Evolutionary conservation across 2,329 filamentous ascomycete genomes (phyloP), one percentile per base, ranked within the genome.

Genomic region (Fusarium sp.): DNA sequence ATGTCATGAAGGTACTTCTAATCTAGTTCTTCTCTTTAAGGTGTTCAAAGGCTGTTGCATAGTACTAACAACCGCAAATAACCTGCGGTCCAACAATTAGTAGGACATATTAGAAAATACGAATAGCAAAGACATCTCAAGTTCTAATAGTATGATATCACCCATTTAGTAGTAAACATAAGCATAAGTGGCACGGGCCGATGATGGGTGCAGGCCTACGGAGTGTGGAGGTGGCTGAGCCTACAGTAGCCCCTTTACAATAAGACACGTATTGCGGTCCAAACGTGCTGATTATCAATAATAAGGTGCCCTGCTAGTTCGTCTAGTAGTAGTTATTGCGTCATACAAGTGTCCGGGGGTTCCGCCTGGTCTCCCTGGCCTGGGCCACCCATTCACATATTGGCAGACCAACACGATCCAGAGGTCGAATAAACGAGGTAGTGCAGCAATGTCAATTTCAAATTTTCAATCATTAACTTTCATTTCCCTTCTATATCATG

Each of bases 381-480:
- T 39, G 37, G 16, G 8, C 10, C 16, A 39, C 41, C 20, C 41
- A 43, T 20, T 8, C 37, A 39, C 37, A 7, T 7, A 22, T 43
- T 43, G 10, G 3, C 41, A 14, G 11, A 14, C n/a, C 6, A 20
- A 6, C 18, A 13, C 39, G 6, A 13, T 20, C 5, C 20, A 43
- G 3, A 7, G 6, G n/a, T 22, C 3, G n/a, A 43, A 10, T 3
- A 43, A 8, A 45, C 3, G 13, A 45, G 11, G 20, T 4, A 22
- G 20, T 45, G 13, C 20, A 45, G 6, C 13, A 24, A 16, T 27
- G 7, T 50, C 24, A 50, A 18, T 50, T 50, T 5, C 16, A 27
- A 35, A 22, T 22, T 48, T 41, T 69, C 31, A 58, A 66, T 74
- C 50, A 65, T 54, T 45, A 45, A 43, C 4, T 16, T 45, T 24